Conservation (phyloP, 257 asterid genomes). For the Solanum dulcamara region DNA sequence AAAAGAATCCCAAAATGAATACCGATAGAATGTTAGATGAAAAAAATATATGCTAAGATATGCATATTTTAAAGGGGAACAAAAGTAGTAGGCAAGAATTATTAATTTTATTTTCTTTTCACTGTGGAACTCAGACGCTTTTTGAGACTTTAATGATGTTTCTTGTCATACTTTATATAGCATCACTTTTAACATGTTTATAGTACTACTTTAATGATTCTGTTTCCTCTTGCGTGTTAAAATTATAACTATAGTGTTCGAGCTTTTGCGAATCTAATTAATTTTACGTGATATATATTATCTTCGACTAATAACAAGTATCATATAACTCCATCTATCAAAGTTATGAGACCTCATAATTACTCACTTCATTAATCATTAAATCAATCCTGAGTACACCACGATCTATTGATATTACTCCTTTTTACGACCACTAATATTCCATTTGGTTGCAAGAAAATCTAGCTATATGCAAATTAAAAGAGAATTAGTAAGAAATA, state of each 20-base stretch:
- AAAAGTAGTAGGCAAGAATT: background rate
- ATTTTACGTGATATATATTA: background rate
- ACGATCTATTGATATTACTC: background rate
- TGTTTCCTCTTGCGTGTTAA: too few species aligned
- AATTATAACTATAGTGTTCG: background rate
- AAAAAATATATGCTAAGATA: background rate
- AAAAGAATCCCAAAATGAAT: background rate
- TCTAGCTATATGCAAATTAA: background rate
- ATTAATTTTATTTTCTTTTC: background rate
- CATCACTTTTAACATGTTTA: background rate
- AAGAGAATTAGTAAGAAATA: background rate
- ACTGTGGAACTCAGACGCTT: background rate
- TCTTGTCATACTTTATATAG: background rate
- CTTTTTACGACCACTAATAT: background rate
- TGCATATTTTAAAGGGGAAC: background rate
- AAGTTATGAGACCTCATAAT: too few species aligned
- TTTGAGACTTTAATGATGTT: background rate
- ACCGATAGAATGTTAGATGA: background rate
- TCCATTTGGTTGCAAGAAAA: background rate
- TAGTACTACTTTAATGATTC: background rate
- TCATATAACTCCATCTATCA: background rate
- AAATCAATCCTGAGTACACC: background rate
- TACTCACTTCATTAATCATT: too few species aligned
- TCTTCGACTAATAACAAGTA: background rate
- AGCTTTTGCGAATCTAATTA: background rate